These are phyloP conservation scores for Phaeoacremonium minimum DNA, from an alignment of 2,329 filamentous ascomycete genomes.

Conservation along the genomic window DNA sequence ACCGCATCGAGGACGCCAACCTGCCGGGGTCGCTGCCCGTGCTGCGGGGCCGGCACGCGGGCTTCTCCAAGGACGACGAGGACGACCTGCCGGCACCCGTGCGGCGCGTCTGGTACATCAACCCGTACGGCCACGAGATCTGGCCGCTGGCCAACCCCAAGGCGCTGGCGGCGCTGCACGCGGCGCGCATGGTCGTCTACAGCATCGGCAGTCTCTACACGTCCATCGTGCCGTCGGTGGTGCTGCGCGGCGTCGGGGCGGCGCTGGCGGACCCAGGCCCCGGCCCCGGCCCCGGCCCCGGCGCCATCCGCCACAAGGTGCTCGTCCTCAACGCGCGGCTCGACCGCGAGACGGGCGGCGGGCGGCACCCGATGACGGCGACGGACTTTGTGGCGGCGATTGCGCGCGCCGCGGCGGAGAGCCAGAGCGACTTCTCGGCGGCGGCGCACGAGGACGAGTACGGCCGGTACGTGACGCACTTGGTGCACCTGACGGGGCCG, in stretches of 20 bases:
- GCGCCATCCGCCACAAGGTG: conserved; percentile 59
- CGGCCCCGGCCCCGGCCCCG: conserved; percentile 31
- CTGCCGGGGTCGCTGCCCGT: conserved; percentile 76
- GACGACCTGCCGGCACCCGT: conserved; percentile 76
- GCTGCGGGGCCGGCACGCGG: conserved; percentile 75
- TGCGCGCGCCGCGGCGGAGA: conserved; percentile 67
- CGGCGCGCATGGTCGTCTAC: conserved; percentile 71
- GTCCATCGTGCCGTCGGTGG: conserved; percentile 76
- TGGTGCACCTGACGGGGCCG: conserved; percentile 73
- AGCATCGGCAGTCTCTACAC: conserved; percentile 94
- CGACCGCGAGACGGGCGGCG: conserved; percentile 83
- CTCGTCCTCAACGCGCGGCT: conserved; percentile 79
- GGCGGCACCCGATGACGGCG: conserved; percentile 60
- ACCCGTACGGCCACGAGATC: conserved; percentile 97
- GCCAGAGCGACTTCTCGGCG: conserved; percentile 41
- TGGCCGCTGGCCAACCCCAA: conserved; percentile 77
- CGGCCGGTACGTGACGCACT: conserved; percentile 71
- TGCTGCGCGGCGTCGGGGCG: conserved; percentile 70
- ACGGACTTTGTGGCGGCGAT: conserved; percentile 81
- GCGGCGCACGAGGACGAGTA: conserved; percentile 39
- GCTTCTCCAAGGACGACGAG: conserved; percentile 72
- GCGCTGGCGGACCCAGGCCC: conserved; percentile 51
- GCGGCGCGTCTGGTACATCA: conserved; percentile 90
- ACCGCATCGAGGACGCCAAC: conserved; percentile 74
- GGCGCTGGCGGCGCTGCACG: conserved; percentile 63